Evolutionary conservation across 2,329 filamentous ascomycete species (phyloP).

Genomic region (Diplodia mutila): DNA sequence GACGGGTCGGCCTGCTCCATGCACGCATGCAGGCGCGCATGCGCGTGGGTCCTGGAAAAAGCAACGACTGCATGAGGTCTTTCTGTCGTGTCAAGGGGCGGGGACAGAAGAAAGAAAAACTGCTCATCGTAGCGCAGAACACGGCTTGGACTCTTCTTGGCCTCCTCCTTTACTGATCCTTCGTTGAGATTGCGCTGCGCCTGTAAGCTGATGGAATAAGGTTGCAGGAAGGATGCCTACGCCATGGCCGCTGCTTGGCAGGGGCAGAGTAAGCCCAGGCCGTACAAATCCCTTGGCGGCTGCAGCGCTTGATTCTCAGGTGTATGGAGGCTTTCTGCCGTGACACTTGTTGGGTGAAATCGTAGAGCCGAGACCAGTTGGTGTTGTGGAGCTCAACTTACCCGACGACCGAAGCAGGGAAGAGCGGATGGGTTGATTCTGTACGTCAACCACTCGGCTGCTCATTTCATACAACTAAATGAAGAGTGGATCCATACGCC

Average conservation of each 20-base stretch:
- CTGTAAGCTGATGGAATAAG: not conserved
- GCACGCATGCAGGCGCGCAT: constrained; percentile 10
- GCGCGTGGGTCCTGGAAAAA: constrained; percentile 2
- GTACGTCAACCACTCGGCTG: no score
- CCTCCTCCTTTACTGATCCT: not conserved
- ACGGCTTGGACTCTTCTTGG: not conserved
- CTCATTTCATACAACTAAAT: no score
- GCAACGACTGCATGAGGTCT: not conserved
- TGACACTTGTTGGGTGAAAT: not conserved
- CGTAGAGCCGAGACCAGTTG: not conserved
- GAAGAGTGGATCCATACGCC: no score
- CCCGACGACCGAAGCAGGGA: no score
- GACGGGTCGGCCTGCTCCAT: not conserved
- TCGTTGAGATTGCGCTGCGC: not conserved
- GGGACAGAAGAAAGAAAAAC: not conserved
- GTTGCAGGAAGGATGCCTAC: not conserved
- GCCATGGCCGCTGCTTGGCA: not conserved
- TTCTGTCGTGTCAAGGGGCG: constrained; percentile 5
- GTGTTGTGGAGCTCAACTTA: not conserved
- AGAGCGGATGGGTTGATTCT: no score
- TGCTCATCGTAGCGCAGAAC: not conserved
- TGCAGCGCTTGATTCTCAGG: not conserved
- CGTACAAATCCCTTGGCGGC: not conserved
- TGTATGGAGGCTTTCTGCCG: not conserved
- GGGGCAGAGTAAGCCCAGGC: not conserved